Evolutionary conservation across 306 rosid genomes (phyloP).

Genomic region (Vigna trinervia): DNA sequence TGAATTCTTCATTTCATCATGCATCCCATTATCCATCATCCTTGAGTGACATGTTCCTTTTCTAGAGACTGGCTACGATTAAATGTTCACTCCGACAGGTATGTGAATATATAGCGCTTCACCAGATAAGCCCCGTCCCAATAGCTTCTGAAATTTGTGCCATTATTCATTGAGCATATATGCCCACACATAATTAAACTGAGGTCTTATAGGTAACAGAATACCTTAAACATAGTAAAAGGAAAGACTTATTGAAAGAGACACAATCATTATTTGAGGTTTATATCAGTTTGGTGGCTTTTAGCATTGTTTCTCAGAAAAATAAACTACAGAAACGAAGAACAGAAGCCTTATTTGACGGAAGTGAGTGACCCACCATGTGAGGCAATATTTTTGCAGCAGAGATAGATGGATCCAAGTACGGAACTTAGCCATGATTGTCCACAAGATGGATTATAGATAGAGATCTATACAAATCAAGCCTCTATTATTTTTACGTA

Average conservation of each 20-base stretch:
- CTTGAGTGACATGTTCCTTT: not conserved
- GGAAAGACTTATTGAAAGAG: too few relatives aligned
- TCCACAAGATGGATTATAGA: not conserved
- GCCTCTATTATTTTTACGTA: not conserved
- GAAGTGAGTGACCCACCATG: not conserved
- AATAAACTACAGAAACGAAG: not conserved
- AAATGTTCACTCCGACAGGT: not conserved
- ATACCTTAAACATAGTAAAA: too few relatives aligned
- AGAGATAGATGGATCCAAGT: not conserved
- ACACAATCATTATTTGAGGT: too few relatives aligned
- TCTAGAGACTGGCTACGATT: not conserved
- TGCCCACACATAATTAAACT: not conserved
- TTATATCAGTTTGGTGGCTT: too few relatives aligned
- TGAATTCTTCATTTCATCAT: not conserved
- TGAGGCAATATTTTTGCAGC: not conserved
- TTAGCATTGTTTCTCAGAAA: too few relatives aligned
- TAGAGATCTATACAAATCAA: not conserved
- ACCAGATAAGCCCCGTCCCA: not conserved
- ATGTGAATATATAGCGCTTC: not conserved
- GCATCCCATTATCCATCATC: conserved; percentile 2
- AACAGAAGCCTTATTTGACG: not conserved
- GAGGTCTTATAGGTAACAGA: too few relatives aligned
- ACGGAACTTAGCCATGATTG: not conserved
- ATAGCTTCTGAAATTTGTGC: not conserved
- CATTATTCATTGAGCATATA: not conserved